phyloP scores from a whole-genome alignment of 345 rosid species.

The Linum trigynum region DNA sequence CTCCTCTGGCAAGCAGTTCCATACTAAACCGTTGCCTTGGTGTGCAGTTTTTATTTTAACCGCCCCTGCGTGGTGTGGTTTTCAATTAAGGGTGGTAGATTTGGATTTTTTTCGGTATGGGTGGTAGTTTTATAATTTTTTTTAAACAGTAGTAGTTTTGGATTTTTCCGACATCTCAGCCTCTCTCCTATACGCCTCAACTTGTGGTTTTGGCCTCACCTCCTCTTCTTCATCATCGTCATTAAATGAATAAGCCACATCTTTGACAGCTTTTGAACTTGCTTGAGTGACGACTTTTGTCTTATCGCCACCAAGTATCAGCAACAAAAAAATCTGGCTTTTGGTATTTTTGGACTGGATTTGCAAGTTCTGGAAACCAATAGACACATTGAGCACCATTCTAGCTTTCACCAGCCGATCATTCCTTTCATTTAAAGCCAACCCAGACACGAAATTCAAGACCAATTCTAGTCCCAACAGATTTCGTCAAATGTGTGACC shows the following conservation, averaged over 20 bases:
- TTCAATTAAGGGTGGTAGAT: too few relatives aligned
- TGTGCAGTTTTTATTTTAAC: too few relatives aligned
- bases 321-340: constrained; percentile 56
- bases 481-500: constrained; percentile 58
- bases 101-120: too few relatives aligned
- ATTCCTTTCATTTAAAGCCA: constrained; percentile 70
- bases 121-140: too few relatives aligned
- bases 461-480: constrained; percentile 96
- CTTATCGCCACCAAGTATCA: constrained; percentile 60
- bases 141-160: too few relatives aligned
- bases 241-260: constrained; percentile 81
- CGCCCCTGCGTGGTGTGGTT: too few relatives aligned
- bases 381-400: constrained; percentile 78
- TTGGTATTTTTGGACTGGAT: constrained; percentile 46
- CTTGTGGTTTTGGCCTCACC: constrained; percentile 27
- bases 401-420: constrained; percentile 46
- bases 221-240: constrained; percentile 76
- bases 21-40: too few relatives aligned
- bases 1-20: too few relatives aligned
- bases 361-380: constrained; percentile 88
- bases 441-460: constrained; percentile 85
- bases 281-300: constrained; percentile 52
- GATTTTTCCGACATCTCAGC: too few relatives aligned
- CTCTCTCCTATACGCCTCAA: constrained; percentile 34
- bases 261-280: constrained; percentile 70